Evolutionary conservation across 2,329 filamentous ascomycete genomes (phyloP), one percentile per base, ranked within the genome.

Genomic region (Neoascochyta sp.): DNA sequence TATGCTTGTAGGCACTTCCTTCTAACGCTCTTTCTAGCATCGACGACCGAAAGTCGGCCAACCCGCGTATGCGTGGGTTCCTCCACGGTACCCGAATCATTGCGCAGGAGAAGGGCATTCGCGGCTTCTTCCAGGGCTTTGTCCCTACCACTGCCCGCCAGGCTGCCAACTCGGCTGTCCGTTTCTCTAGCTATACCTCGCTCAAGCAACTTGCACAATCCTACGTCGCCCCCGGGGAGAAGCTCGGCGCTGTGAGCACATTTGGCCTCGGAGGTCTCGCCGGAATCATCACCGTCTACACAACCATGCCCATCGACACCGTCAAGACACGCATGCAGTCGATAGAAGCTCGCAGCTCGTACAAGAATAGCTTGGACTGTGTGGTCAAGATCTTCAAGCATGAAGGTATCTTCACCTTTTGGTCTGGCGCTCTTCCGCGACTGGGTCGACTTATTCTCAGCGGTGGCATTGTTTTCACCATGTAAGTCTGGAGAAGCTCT

Each of bases 311-410:
- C 1, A 67, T 98, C 23, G 92, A 98, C 63, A 96, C 90, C 0
- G 76, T 98, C 61, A 98, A 98, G 76, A 98, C 92, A 27, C 69
- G 76, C 41, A 98, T 98, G 92, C 92, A 98, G 75, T 94, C 87
- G 47, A 82, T 95, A 39, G 87, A 95, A 63, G 86, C 90, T 18
- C 77, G 76, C 41, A 70, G 67, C 23, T 67, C 82, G 39, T 98
- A 98, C 59, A 88, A 84, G 58, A 95, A 94, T 66, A 92, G 83
- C 50, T 75, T 94, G 45, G 76, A 80, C 26, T 98, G 92, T 62
- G 89, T 84, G 0, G 73, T 76, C 8, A 74, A 81, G 54, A 94
- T 98, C 45, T 83, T 92, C 62, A 85, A 80, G 65, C 80, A 95
- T 30, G 92, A 98, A 66, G 90, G 92, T 2, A 33, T 96, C 9